These are phyloP conservation scores for Camellia sinensis DNA, from an alignment of 148 eudicot species.

Conservation along the genomic window DNA sequence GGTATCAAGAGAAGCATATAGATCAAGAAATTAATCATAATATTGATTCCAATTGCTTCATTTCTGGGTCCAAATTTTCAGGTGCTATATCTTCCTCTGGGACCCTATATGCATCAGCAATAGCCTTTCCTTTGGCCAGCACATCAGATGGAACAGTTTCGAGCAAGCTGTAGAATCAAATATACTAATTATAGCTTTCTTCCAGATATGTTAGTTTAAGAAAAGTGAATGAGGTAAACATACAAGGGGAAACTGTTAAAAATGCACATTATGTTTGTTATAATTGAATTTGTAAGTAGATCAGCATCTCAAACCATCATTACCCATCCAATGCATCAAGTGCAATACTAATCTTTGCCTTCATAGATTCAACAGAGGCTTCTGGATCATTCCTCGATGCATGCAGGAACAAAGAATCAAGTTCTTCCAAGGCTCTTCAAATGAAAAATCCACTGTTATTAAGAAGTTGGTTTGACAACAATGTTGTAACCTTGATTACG, in stretches of 20 bases:
- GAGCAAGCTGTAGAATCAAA: constrained; percentile 56
- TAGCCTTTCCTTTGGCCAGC: constrained; percentile 73
- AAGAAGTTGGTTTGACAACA: background rate
- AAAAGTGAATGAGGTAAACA: background rate
- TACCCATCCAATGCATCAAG: constrained; percentile 74
- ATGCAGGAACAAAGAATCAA: constrained; percentile 75
- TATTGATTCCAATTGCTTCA: constrained; percentile 76
- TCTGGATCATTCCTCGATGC: constrained; percentile 76
- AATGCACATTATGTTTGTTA: background rate
- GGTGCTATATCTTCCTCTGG: constrained; percentile 49
- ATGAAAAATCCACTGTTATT: background rate
- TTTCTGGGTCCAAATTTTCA: constrained; percentile 57
- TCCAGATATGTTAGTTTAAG: background rate
- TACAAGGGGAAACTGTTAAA: background rate
- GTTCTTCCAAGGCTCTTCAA: constrained; percentile 80
- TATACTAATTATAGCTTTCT: background rate
- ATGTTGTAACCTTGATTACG: background rate
- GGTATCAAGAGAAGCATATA: background rate
- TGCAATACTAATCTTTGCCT: constrained; percentile 57
- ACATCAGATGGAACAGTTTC: constrained; percentile 79
- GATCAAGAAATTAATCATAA: constrained; percentile 34
- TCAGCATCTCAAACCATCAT: background rate
- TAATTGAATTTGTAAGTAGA: background rate
- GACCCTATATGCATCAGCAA: constrained; percentile 75
- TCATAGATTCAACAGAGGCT: constrained; percentile 68